Percentiles rank a stretch among this genome's conserved stretches.
phyloP scores from a whole-genome alignment of 768 basidiomycete genomes.

The Russula foetens region DNA sequence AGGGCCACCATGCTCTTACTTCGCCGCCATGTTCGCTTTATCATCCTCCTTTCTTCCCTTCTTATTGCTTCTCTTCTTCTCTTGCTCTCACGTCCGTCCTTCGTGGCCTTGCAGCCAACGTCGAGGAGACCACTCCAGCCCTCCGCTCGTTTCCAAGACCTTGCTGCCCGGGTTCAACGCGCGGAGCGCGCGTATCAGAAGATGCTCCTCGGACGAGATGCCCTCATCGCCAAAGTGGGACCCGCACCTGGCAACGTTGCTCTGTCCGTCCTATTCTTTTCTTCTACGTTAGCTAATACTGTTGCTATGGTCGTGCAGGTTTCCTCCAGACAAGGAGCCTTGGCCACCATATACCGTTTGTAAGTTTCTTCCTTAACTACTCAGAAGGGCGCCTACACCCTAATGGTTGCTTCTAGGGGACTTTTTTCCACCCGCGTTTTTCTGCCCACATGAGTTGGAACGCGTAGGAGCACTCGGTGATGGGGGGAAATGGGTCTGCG shows the following conservation, averaged over 20 bases:
- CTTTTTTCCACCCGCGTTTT: slow-evolving; percentile 38
- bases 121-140: neutral
- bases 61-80: slow-evolving; percentile 14
- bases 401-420: slow-evolving; percentile 29
- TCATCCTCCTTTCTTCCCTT: slow-evolving; percentile 14
- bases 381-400: neutral
- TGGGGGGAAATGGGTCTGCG: slow-evolving; percentile 68
- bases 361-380: neutral
- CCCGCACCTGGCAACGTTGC: slow-evolving; percentile 8
- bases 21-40: slow-evolving; percentile 19
- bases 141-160: neutral
- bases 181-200: slow-evolving; percentile 18
- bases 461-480: slow-evolving; percentile 47
- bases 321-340: slow-evolving; percentile 18
- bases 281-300: neutral
- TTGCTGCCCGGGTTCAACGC: slow-evolving; percentile 7
- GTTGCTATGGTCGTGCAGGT: slow-evolving; percentile 1
- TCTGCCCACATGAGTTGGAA: slow-evolving; percentile 37
- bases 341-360: slow-evolving; percentile 21
- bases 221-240: slow-evolving; percentile 17
- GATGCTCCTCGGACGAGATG: slow-evolving; percentile 10
- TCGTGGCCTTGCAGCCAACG: neutral
- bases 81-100: slow-evolving; percentile 5
- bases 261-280: slow-evolving; percentile 1
- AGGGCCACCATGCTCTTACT: slow-evolving; percentile 1